Percentiles rank a stretch among this genome's conserved stretches.
These are phyloP conservation scores for Myrica gale DNA, from an alignment of 306 rosid species.

Conservation along the genomic window DNA sequence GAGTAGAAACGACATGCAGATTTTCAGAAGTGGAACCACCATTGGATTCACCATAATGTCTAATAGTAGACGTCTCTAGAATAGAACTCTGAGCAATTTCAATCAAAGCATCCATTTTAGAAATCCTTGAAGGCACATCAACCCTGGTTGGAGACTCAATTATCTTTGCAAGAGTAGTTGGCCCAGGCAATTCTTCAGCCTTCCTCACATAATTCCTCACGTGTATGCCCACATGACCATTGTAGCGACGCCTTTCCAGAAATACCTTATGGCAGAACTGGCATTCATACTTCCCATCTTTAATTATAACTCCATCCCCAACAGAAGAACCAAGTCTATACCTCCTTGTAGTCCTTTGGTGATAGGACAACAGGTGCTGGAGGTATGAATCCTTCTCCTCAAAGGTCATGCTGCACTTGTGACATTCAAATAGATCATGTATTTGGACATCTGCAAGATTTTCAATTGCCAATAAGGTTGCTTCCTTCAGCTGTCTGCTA, in stretches of 20 bases:
- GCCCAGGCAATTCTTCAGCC: slow-evolving; percentile 57
- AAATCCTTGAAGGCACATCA: slow-evolving; percentile 52
- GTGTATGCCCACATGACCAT: slow-evolving; percentile 88
- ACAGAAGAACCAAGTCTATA: slow-evolving; percentile 87
- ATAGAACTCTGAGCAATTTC: slow-evolving; percentile 91
- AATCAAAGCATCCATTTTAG: slow-evolving; percentile 84
- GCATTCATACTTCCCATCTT: slow-evolving; percentile 88
- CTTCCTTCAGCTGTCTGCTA: slow-evolving; percentile 46
- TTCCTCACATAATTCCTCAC: slow-evolving; percentile 76
- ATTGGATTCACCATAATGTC: slow-evolving; percentile 30
- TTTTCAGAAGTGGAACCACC: slow-evolving; percentile 22
- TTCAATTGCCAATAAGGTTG: slow-evolving; percentile 48
- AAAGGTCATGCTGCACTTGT: slow-evolving; percentile 72
- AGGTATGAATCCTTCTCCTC: slow-evolving; percentile 71
- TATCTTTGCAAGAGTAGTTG: slow-evolving; percentile 28
- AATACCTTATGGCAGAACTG: slow-evolving; percentile 92
- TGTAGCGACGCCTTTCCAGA: slow-evolving; percentile 79
- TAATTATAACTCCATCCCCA: slow-evolving; percentile 87
- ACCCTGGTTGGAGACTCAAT: slow-evolving; percentile 51
- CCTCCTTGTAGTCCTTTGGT: slow-evolving; percentile 79
- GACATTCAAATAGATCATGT: slow-evolving; percentile 81
- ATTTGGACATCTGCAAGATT: slow-evolving; percentile 82
- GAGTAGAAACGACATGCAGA: slow-evolving; percentile 20
- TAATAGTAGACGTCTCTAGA: slow-evolving; percentile 49
- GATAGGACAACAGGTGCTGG: slow-evolving; percentile 73